Percentiles rank a stretch among this genome's conserved stretches.
phyloP scores from a whole-genome alignment of 768 basidiomycete genomes.

The Boletus sensibilis region DNA sequence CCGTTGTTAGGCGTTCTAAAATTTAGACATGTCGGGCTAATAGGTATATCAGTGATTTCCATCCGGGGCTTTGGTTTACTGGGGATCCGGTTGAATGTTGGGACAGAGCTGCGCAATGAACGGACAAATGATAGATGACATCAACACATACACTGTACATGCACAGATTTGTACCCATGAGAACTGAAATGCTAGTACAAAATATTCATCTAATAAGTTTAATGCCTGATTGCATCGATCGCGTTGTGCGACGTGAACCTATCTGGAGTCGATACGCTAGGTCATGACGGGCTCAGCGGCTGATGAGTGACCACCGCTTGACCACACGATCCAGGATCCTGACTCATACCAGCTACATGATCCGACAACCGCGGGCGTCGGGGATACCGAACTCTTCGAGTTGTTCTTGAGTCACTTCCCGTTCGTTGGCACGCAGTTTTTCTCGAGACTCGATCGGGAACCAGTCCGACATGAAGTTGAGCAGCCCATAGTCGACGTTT shows the following conservation, averaged over 20 bases:
- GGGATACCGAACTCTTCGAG: conserved; percentile 60
- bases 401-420: conserved; percentile 70
- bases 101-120: neutral
- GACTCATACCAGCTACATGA: conserved; percentile 39
- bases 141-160: neutral
- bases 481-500: conserved; percentile 75
- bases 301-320: neutral
- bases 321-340: neutral
- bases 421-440: conserved; percentile 74
- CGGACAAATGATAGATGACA: neutral
- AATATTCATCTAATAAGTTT: neutral
- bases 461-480: conserved; percentile 90
- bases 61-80: too few species aligned
- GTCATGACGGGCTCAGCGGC: too few species aligned
- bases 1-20: too few species aligned
- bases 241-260: too few species aligned
- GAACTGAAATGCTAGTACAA: neutral
- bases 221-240: neutral
- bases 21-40: too few species aligned
- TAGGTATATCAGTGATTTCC: too few species aligned
- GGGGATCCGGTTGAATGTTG: neutral
- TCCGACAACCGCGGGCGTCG: conserved; percentile 32
- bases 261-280: too few species aligned
- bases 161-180: neutral
- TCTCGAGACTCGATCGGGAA: conserved; percentile 80